A percentile compares a stretch with the other conserved stretches of the same genome.
phyloP scores from a whole-genome alignment of 192 early-diverging fungal genomes.

The Backusella morwellensis region DNA sequence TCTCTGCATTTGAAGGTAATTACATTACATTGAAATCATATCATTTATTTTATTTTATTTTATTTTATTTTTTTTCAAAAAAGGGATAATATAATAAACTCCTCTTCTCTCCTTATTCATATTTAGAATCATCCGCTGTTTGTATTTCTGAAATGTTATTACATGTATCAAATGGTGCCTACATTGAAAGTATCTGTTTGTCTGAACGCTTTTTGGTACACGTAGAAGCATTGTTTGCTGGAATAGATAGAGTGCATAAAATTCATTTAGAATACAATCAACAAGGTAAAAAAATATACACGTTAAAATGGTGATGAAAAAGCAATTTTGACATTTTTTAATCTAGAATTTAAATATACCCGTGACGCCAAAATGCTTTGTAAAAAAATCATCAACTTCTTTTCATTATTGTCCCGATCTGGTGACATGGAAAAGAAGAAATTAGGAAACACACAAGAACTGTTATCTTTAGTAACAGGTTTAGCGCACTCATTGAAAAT shows the following conservation, averaged over 20 bases:
- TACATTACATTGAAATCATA: not conserved
- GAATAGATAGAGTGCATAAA: slow-evolving; percentile 60
- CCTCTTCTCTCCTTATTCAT: not conserved
- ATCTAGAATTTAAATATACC: slow-evolving; percentile 64
- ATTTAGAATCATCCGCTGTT: slow-evolving; percentile 81
- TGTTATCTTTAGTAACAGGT: slow-evolving; percentile 86
- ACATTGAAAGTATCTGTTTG: slow-evolving; percentile 78
- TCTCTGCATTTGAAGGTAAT: slow-evolving; percentile 84
- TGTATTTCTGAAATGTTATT: slow-evolving; percentile 96
- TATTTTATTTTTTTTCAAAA: not conserved
- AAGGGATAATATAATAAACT: not conserved
- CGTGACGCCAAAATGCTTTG: slow-evolving; percentile 95
- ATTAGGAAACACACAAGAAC: slow-evolving; percentile 75
- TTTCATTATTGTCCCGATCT: slow-evolving; percentile 82
- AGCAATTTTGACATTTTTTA: not conserved
- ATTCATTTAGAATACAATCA: slow-evolving; percentile 16
- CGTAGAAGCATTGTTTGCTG: slow-evolving; percentile 88
- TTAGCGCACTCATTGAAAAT: slow-evolving; percentile 93
- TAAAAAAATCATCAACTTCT: slow-evolving; percentile 94
- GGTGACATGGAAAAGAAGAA: slow-evolving; percentile 54
- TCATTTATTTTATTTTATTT: too few species aligned
- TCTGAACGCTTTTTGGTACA: slow-evolving; percentile 87
- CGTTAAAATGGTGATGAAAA: not conserved
- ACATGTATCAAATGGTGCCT: slow-evolving; percentile 83
- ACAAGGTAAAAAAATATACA: slow-evolving; percentile 14